Conservation (phyloP, 2,329 filamentous ascomycete species). For the Botrytis galanthina region DNA sequence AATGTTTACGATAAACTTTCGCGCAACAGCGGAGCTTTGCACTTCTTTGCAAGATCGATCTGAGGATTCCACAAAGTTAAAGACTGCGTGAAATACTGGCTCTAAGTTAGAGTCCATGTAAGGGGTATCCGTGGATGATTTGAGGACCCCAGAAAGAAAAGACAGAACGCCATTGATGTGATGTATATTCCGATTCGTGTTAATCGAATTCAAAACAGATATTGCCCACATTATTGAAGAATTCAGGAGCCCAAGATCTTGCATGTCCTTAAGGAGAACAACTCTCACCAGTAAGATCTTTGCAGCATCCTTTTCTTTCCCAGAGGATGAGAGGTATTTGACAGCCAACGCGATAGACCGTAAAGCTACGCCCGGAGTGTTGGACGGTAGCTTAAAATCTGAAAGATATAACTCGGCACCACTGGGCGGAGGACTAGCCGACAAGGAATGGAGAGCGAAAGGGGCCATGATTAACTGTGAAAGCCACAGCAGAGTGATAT, state of each 20-base stretch:
- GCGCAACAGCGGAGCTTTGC: constrained; percentile 71
- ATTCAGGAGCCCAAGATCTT: constrained; percentile 67
- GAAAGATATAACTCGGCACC: constrained; percentile 41
- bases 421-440: constrained; percentile 54
- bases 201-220: constrained; percentile 51
- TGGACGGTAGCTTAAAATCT: constrained; percentile 54
- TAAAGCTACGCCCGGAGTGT: constrained; percentile 67
- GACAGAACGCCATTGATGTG: constrained; percentile 75
- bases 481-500: constrained; percentile 84
- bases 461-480: constrained; percentile 80
- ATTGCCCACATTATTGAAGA: constrained; percentile 71
- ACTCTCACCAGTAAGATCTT: constrained; percentile 77
- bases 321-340: constrained; percentile 68
- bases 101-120: constrained; percentile 68
- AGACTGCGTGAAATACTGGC: constrained; percentile 63
- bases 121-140: constrained; percentile 67
- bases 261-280: constrained; percentile 85
- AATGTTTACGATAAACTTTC: constrained; percentile 84
- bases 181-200: constrained; percentile 57
- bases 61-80: constrained; percentile 55
- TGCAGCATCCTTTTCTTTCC: constrained; percentile 89
- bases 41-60: constrained; percentile 53
- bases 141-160: constrained; percentile 72
- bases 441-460: constrained; percentile 87
- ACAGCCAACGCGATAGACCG: constrained; percentile 70